Evolutionary conservation across 75 land plant species (phyloP).

Genomic region (Cryptomeria japonica): DNA sequence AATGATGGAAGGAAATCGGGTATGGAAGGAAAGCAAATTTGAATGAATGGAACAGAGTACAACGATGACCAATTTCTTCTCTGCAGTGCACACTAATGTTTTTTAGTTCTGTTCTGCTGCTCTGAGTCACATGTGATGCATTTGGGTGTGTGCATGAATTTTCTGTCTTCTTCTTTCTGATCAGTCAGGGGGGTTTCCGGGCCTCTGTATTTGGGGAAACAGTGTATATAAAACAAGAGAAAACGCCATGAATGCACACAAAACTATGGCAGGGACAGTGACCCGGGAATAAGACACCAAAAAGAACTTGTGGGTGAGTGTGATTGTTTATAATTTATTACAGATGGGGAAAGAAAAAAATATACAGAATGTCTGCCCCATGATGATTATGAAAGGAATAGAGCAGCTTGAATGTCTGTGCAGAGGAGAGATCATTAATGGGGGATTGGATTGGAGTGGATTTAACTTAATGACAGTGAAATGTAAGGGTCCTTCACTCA

Average conservation of each 20-base stretch:
- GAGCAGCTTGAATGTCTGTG: neutral
- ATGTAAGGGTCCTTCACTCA: neutral
- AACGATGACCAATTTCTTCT: no score
- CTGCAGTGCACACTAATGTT: no score
- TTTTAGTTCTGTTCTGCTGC: neutral
- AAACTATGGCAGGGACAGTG: neutral
- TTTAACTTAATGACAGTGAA: slow-evolving; percentile 1
- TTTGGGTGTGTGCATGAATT: slow-evolving; percentile 1
- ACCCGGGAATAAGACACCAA: slow-evolving; percentile 8
- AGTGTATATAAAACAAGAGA: neutral
- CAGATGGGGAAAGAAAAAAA: neutral
- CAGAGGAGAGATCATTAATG: neutral
- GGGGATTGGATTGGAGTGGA: no score
- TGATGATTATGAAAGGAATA: neutral
- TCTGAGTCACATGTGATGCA: slow-evolving; percentile 11
- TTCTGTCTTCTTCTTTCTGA: neutral
- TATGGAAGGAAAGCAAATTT: neutral
- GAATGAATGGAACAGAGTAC: neutral
- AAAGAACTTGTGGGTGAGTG: neutral
- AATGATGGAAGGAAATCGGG: neutral
- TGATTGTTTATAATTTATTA: neutral
- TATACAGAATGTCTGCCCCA: neutral
- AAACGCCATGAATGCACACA: neutral
- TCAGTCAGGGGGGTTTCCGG: neutral
- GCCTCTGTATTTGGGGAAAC: neutral